Percentiles rank a stretch among this genome's conserved stretches.
Evolutionary conservation across 106 monocot species (phyloP).

Genomic region (Dioscorea zingiberensis): DNA sequence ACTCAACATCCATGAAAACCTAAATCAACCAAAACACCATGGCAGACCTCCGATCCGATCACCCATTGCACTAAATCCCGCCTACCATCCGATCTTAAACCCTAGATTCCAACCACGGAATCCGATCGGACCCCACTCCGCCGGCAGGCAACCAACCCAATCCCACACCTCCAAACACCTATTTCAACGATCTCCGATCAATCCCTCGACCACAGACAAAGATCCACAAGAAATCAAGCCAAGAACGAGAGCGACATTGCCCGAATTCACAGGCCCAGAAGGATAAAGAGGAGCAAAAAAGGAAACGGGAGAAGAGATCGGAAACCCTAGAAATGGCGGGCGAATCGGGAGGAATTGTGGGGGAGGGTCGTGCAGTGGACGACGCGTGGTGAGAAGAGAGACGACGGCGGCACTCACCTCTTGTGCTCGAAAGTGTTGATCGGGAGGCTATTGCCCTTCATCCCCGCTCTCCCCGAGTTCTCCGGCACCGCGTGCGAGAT

Average conservation of each 20-base stretch:
- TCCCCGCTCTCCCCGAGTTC: slow-evolving; percentile 3
- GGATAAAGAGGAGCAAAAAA: neutral
- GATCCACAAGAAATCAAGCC: too few relatives aligned
- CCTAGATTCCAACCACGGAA: slow-evolving; percentile 4
- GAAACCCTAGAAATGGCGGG: neutral
- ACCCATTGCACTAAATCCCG: slow-evolving; percentile 9
- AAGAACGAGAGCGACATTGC: slow-evolving; percentile 10
- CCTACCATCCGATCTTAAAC: slow-evolving; percentile 10
- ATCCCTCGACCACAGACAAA: too few relatives aligned
- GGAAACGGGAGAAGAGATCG: too few relatives aligned
- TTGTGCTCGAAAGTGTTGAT: slow-evolving; percentile 62
- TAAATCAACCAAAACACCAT: slow-evolving; percentile 5
- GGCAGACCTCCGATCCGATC: slow-evolving; percentile 1
- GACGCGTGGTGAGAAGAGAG: slow-evolving; percentile 7
- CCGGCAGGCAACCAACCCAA: too few relatives aligned
- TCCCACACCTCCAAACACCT: too few relatives aligned
- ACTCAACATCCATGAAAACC: slow-evolving; percentile 46
- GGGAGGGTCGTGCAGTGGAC: neutral
- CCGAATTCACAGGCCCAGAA: neutral
- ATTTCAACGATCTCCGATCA: too few relatives aligned
- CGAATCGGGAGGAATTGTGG: neutral
- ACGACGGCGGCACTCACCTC: slow-evolving; percentile 27
- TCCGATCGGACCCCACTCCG: neutral
- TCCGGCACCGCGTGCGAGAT: neutral
- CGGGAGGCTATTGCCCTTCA: slow-evolving; percentile 41